Base-by-base conservation (phyloP, 2,329 filamentous ascomycete genomes). In the Sarocladium strictum region DNA sequence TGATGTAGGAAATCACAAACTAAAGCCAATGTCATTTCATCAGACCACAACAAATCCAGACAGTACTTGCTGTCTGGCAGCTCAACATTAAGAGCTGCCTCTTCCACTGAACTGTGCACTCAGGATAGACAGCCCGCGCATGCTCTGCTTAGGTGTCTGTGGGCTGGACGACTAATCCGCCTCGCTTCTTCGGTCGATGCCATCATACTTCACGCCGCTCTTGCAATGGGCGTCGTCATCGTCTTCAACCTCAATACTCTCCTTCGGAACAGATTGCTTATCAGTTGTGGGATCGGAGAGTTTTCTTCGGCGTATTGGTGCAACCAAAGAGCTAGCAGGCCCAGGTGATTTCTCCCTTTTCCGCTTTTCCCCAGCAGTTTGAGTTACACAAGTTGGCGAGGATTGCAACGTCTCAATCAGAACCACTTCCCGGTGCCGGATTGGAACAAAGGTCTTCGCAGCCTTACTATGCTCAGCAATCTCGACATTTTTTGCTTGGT, bases 191-290 rank as follows among this genome's bases (percentile, higher is more conserved):
- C 47, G 47, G 47, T 69, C 68, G 38, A 70, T 61, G n/a, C 68
- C 67, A 49, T 67, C 65, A 55, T 70, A 70, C 35, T 60, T 61
- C 3, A 63, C 57, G 12, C 60, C 59, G 17, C 21, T 52, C 10
- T 43, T 21, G 7, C 52, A 10, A 15, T 21, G 35, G 2, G 10
- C 15, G 11, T 23, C 14, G 11, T 33, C 52, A 45, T 53, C 24
- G 11, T 23, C 35, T n/a, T 43, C 21, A 2, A 45, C 38, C 27
- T 51, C 47, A 10, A 51, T 51, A 10, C 29, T 51, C 29, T 33
- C 47, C 24, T 21, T 33, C 2, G 27, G n/a, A 3, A 4, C 17
- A 10, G 4, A 7, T 9, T 35, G 26, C 15, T 14, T 3, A 33
- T 51, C 27, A 21, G 29, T 14, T 3, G 35, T 51, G 17, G 19